Evolutionary conservation across 208 protist species (phyloP).

Genomic region (Trypanosoma cruzi): DNA sequence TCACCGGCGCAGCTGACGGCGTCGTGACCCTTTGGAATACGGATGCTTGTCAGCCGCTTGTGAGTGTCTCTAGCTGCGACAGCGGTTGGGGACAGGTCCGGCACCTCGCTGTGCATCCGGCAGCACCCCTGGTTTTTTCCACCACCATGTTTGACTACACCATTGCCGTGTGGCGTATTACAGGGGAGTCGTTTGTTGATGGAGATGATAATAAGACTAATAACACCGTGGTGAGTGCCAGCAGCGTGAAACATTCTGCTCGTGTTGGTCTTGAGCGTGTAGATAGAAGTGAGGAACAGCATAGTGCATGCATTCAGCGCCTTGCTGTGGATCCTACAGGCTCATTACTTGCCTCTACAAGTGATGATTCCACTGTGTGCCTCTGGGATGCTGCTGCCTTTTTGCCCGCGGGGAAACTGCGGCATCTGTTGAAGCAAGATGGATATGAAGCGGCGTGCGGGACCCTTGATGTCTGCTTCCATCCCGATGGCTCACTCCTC

Average conservation of each 20-base stretch:
- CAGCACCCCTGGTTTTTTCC: slow-evolving; percentile 49
- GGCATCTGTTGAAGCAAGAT: slow-evolving; percentile 57
- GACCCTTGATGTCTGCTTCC: slow-evolving; percentile 61
- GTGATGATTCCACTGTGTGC: slow-evolving; percentile 49
- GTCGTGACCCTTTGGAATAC: slow-evolving; percentile 84
- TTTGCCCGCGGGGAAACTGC: slow-evolving; percentile 6
- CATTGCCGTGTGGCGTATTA: slow-evolving; percentile 54
- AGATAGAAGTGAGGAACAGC: background rate
- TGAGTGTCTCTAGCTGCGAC: slow-evolving; percentile 46
- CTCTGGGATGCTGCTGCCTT: slow-evolving; percentile 37
- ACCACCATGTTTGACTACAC: slow-evolving; percentile 73
- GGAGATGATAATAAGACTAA: background rate
- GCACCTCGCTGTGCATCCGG: slow-evolving; percentile 51
- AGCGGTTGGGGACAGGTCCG: slow-evolving; percentile 66
- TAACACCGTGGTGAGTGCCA: background rate
- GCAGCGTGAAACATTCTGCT: background rate
- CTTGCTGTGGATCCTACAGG: slow-evolving; percentile 78
- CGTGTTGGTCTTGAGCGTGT: slow-evolving; percentile 8
- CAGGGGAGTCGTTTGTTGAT: background rate
- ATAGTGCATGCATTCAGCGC: slow-evolving; percentile 32
- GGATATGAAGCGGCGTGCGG: slow-evolving; percentile 55
- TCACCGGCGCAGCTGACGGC: slow-evolving; percentile 77
- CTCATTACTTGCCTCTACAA: slow-evolving; percentile 57
- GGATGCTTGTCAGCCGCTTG: slow-evolving; percentile 39
- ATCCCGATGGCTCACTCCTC: slow-evolving; percentile 77